phyloP scores from a whole-genome alignment of 2,329 filamentous ascomycete genomes.

The Phaeophleospora eucalypticola region DNA sequence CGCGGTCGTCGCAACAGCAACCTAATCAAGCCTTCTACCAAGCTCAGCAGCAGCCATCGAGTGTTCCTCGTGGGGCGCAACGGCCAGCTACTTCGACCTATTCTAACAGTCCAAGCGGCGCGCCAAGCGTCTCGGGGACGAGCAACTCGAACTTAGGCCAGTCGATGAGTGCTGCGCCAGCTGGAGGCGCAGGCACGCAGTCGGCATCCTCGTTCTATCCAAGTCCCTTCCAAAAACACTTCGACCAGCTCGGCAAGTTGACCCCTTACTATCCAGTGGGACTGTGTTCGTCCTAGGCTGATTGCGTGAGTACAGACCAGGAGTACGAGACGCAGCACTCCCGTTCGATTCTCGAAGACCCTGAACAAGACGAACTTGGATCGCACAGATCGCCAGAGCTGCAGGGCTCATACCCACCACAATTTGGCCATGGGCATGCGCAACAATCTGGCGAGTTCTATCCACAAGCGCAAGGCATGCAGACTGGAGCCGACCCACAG shows the following conservation, averaged over 20 bases:
- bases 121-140: conserved; percentile 23
- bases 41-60: conserved; percentile 36
- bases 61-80: conserved; percentile 22
- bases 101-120: conserved; percentile 31
- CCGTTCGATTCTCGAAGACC: conserved; percentile 65
- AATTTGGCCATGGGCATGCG: conserved; percentile 20
- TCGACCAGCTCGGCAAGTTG: conserved; percentile 90
- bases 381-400: conserved; percentile 17
- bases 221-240: conserved; percentile 86
- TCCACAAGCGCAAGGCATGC: conserved; percentile 13
- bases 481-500: conserved; percentile 11
- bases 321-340: conserved; percentile 76
- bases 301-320: conserved; percentile 75
- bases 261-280: conserved; percentile 52
- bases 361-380: conserved; percentile 25
- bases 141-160: conserved; percentile 19
- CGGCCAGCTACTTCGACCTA: conserved; percentile 21
- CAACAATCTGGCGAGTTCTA: conserved; percentile 28
- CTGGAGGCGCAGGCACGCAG: conserved; percentile 28
- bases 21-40: conserved; percentile 42
- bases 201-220: conserved; percentile 63
- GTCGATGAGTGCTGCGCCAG: conserved; percentile 33
- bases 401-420: conserved; percentile 27
- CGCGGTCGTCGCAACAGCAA: conserved; percentile 39
- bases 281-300: conserved; percentile 65